phyloP scores from a whole-genome alignment of 768 basidiomycete genomes.

The Phaffia tasmanica region DNA sequence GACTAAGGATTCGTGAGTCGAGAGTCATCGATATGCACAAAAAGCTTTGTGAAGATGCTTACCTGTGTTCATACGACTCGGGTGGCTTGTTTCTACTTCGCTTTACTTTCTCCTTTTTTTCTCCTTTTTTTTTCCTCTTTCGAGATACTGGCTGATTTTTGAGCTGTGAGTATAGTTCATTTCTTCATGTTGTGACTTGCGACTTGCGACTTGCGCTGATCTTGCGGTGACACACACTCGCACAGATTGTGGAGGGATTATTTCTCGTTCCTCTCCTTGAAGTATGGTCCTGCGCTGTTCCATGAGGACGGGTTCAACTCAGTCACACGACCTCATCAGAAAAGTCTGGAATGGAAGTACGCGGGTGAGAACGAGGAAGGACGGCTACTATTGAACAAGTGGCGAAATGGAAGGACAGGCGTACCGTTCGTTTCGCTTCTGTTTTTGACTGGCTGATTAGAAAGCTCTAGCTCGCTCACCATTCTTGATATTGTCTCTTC shows the following conservation, averaged over 20 bases:
- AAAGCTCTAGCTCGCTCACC: neutral
- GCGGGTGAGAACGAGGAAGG: slow-evolving; percentile 31
- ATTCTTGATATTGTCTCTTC: neutral
- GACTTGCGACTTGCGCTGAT: neutral
- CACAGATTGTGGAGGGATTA: slow-evolving; percentile 41
- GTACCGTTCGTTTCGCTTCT: slow-evolving; percentile 33
- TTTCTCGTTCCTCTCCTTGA: slow-evolving; percentile 38
- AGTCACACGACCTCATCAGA: neutral
- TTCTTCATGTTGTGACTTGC: neutral
- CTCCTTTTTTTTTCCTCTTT: neutral
- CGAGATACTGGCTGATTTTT: slow-evolving; percentile 30
- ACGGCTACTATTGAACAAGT: slow-evolving; percentile 29
- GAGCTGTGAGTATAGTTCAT: slow-evolving; percentile 31
- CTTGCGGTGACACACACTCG: neutral
- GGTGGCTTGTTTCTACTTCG: no score
- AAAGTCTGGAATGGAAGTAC: slow-evolving; percentile 14
- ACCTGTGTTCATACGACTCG: no score
- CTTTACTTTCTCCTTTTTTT: neutral
- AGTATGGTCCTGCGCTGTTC: slow-evolving; percentile 38
- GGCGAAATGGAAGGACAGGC: slow-evolving; percentile 39
- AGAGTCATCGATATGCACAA: no score
- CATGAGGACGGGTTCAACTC: slow-evolving; percentile 13
- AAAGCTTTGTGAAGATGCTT: no score
- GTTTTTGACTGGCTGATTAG: neutral
- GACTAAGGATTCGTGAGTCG: slow-evolving; percentile 20